Evolutionary conservation across 495 filamentous ascomycete species (phyloP).

Genomic region (Achaetomiella virescens): DNA sequence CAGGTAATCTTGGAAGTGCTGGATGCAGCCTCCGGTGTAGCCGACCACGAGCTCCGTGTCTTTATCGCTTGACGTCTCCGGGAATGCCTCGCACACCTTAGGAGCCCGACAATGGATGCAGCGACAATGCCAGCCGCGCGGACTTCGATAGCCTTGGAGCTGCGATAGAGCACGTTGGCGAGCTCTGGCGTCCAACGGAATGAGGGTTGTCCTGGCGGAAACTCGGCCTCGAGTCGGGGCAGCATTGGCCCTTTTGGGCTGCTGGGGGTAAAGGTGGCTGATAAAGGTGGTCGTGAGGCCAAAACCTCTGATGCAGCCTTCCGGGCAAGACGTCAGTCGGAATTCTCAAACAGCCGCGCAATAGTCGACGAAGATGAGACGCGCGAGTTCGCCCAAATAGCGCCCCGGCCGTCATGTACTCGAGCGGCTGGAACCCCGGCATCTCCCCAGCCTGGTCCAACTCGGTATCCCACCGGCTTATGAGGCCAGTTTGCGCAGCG

Average conservation of each 20-base stretch:
- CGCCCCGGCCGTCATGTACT: slow-evolving; percentile 83
- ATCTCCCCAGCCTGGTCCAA: slow-evolving; percentile 60
- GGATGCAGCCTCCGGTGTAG: slow-evolving; percentile 73
- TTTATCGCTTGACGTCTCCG: slow-evolving; percentile 9
- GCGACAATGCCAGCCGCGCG: slow-evolving; percentile 68
- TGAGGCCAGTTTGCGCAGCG: slow-evolving; percentile 57
- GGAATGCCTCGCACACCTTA: slow-evolving; percentile 61
- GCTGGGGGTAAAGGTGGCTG: slow-evolving; percentile 54
- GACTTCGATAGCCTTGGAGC: slow-evolving; percentile 58
- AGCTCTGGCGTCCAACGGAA: slow-evolving; percentile 56
- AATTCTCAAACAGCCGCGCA: slow-evolving; percentile 42
- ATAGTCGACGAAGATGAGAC: slow-evolving; percentile 64
- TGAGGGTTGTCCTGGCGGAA: slow-evolving; percentile 43
- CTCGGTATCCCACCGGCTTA: slow-evolving; percentile 64
- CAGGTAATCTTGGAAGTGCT: slow-evolving; percentile 68
- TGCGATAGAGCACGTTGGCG: slow-evolving; percentile 51
- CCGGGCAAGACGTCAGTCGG: slow-evolving; percentile 45
- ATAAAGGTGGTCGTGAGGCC: slow-evolving; percentile 67
- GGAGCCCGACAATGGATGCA: slow-evolving; percentile 61
- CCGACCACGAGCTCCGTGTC: slow-evolving; percentile 59
- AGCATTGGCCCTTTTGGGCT: slow-evolving; percentile 43
- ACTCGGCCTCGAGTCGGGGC: slow-evolving; percentile 46
- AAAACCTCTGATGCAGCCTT: slow-evolving; percentile 55
- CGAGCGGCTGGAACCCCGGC: slow-evolving; percentile 78
- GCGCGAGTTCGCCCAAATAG: slow-evolving; percentile 77